Base-by-base conservation (phyloP, 2,329 filamentous ascomycete genomes). In the Cercospora nicotianae region DNA sequence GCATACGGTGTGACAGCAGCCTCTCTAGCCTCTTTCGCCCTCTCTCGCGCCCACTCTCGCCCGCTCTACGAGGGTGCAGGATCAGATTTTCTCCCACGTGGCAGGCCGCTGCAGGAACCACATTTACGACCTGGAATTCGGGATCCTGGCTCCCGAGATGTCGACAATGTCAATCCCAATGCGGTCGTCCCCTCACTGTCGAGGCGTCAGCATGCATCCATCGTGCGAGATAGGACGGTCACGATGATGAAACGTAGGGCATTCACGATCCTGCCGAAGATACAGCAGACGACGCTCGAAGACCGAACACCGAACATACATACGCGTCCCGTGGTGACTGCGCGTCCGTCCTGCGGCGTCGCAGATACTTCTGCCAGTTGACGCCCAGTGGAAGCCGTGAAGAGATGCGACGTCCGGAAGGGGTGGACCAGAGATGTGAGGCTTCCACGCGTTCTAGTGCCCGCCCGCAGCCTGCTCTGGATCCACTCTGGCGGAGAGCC, bases 121-220 rank as follows among this genome's bases (percentile, higher is more conserved):
- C 36, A 13, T 8, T 45, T 9, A 13, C 60, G 12, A 36, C 45
- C 42, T 53, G 60, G 42, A 51, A 63, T 16, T 63, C 39, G 23
- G 60, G 23, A 31, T 63, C 45, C 39, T 28, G 16, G 18, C 18
- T 33, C 42, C 45, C 60, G 30, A 51, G 6, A 53, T 63, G 39
- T n/a, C 59, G 9, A 9, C 39, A 63, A 63, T 63, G 20, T 51
- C 26, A 20, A 23, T 51, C 42, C 26, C 45, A 31, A 63, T 53
- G 60, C 18, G 13, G 20, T 13, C 9, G 45, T 31, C 18, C 58
- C 18, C 31, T 20, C 18, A 16, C 33, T 28, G 3, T 10, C 23
- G 59, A 42, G 36, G 59, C 33, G 23, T 48, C 23, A 42, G 60
- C 42, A 6, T 31, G 42, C 60, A 63, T 53, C 36, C 39, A 63